Conservation (phyloP, 1,284 basidiomycete genomes). For the Lentinula novae-zelandiae region DNA sequence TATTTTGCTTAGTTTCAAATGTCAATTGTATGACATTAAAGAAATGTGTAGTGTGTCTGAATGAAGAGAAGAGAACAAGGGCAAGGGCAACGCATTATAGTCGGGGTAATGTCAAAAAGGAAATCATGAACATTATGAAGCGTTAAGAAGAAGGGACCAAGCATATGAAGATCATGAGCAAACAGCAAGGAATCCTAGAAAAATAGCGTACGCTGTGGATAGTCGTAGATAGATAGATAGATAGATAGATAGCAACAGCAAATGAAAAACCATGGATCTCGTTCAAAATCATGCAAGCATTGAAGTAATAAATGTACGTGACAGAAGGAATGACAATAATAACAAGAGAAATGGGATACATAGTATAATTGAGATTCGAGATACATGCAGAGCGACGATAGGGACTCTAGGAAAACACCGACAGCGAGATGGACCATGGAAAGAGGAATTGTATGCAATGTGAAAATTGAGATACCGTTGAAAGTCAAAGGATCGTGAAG, state of each 20-base stretch:
- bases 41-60: slow-evolving; percentile 1
- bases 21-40: slow-evolving; percentile 13
- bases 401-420: not conserved
- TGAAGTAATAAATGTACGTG: slow-evolving; percentile 4
- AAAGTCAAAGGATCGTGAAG: not conserved
- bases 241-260: not conserved
- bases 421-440: not conserved
- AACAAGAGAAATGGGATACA: not conserved
- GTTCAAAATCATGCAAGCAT: slow-evolving; percentile 8
- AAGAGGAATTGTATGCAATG: not conserved
- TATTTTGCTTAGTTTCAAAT: slow-evolving; percentile 4
- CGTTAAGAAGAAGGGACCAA: not conserved
- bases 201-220: not conserved
- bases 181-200: not conserved
- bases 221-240: not conserved
- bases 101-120: not conserved
- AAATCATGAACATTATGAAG: not conserved
- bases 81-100: not conserved
- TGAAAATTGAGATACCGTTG: not conserved
- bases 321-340: not conserved
- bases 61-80: not conserved
- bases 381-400: slow-evolving; percentile 4
- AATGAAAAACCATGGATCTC: not conserved
- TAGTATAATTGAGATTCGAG: not conserved
- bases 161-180: not conserved